Percentiles rank a stretch among this genome's conserved stretches.
These are phyloP conservation scores for Gillenia trifoliata DNA, from an alignment of 306 rosid species.

Conservation along the genomic window DNA sequence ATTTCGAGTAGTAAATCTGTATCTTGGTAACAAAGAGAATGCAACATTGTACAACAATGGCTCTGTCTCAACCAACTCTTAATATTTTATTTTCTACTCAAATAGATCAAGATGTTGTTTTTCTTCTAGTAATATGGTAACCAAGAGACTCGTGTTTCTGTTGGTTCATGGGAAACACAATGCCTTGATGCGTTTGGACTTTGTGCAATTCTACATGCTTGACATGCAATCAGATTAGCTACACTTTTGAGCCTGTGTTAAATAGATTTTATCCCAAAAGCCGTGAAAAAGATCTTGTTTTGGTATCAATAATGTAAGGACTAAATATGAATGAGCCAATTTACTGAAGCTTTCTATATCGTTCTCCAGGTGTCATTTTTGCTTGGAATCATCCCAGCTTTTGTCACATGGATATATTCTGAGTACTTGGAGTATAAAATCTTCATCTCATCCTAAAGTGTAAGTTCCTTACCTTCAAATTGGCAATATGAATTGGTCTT, in stretches of 20 bases:
- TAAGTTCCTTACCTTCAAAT: conserved; percentile 37
- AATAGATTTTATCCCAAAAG: neutral
- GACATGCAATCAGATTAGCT: neutral
- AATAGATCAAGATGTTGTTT: neutral
- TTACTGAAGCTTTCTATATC: conserved; percentile 29
- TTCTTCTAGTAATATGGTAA: neutral
- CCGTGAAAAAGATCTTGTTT: neutral
- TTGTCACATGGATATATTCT: conserved; percentile 89
- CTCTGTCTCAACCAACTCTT: neutral
- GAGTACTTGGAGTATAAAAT: conserved; percentile 83
- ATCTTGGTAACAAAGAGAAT: neutral
- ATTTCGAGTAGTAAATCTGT: neutral
- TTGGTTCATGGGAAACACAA: neutral
- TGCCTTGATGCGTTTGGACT: neutral
- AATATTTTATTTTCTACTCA: neutral
- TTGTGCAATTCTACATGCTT: neutral
- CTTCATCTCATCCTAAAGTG: conserved; percentile 68
- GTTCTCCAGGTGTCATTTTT: conserved; percentile 75
- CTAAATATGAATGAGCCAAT: neutral
- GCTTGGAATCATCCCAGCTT: conserved; percentile 79
- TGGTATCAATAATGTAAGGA: neutral
- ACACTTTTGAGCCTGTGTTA: neutral
- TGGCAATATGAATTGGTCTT: conserved; percentile 5
- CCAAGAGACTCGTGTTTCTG: neutral
- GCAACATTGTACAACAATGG: neutral